phyloP scores from a whole-genome alignment of 1,284 basidiomycete species.

The Austroboletus niveus region DNA sequence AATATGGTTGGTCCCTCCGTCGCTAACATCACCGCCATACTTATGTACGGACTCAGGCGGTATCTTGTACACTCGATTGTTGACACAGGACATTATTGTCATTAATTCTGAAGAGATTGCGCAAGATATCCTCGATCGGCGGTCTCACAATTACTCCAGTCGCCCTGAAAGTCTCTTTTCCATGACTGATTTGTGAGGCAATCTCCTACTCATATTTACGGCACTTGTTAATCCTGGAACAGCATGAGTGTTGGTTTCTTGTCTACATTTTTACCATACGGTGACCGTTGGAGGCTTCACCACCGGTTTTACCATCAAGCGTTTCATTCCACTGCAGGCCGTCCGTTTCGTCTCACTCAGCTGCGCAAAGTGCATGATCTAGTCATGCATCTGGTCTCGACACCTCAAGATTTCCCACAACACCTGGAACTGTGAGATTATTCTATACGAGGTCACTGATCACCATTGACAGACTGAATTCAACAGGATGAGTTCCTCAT shows the following conservation, averaged over 20 bases:
- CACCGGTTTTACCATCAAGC: conserved; percentile 28
- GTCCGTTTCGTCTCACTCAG: conserved; percentile 23
- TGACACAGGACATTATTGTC: conserved; percentile 16
- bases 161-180: conserved; percentile 15
- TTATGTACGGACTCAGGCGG: conserved; percentile 11
- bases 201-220: background rate
- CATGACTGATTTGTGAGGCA: conserved; percentile 19
- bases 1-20: conserved; percentile 19
- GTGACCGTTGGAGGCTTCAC: conserved; percentile 27
- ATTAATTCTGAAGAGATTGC: conserved; percentile 26
- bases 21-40: background rate
- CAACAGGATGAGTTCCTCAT: conserved; percentile 20
- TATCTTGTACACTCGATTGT: conserved; percentile 21
- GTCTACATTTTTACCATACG: conserved; percentile 22
- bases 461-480: background rate
- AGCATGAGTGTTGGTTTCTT: conserved; percentile 22
- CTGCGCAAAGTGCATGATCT: conserved; percentile 21
- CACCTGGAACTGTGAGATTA: conserved; percentile 21
- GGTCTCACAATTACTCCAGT: conserved; percentile 23
- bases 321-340: conserved; percentile 16
- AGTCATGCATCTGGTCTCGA: conserved; percentile 8
- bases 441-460: background rate
- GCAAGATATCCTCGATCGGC: conserved; percentile 19
- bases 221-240: background rate
- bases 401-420: conserved; percentile 1